Conservation (phyloP, 192 early-diverging fungal genomes). For the Thamnidium elegans region DNA sequence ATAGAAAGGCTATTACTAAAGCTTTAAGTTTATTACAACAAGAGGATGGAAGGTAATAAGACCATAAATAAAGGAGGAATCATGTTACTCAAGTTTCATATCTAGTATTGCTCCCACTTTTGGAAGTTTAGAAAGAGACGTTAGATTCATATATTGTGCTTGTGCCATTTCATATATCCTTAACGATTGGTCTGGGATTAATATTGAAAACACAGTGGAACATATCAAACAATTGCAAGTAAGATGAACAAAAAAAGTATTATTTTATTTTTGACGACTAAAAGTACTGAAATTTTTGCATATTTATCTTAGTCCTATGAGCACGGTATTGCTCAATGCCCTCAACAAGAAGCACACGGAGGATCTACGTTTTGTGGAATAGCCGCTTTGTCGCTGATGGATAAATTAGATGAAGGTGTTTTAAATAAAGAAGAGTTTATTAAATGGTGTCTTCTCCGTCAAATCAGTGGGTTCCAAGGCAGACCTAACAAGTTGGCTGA, state of each 20-base stretch:
- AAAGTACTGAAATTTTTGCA: too few relatives aligned
- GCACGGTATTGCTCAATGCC: slow-evolving; percentile 73
- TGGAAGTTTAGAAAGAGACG: slow-evolving; percentile 76
- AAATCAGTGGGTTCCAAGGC: slow-evolving; percentile 87
- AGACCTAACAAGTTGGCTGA: slow-evolving; percentile 83
- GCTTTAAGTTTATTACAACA: slow-evolving; percentile 68
- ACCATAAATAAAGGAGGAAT: slow-evolving; percentile 7
- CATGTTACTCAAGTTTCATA: slow-evolving; percentile 7
- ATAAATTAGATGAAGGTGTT: slow-evolving; percentile 50
- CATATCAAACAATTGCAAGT: slow-evolving; percentile 64
- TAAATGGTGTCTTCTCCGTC: slow-evolving; percentile 79
- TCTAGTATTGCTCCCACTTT: slow-evolving; percentile 65
- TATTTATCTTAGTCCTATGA: slow-evolving; percentile 57
- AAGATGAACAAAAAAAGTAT: slow-evolving; percentile 3
- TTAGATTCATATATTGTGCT: slow-evolving; percentile 92
- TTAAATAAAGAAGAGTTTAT: slow-evolving; percentile 51
- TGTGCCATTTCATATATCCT: slow-evolving; percentile 78
- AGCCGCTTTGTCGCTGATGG: slow-evolving; percentile 76
- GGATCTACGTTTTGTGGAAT: slow-evolving; percentile 90
- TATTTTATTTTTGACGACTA: neutral
- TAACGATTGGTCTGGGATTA: slow-evolving; percentile 88
- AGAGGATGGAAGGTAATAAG: slow-evolving; percentile 63
- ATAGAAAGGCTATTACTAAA: slow-evolving; percentile 61
- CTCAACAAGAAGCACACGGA: slow-evolving; percentile 84
- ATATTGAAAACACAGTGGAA: slow-evolving; percentile 51